Evolutionary conservation across 495 filamentous ascomycete genomes (phyloP).

Genomic region (Neurospora intermedia): DNA sequence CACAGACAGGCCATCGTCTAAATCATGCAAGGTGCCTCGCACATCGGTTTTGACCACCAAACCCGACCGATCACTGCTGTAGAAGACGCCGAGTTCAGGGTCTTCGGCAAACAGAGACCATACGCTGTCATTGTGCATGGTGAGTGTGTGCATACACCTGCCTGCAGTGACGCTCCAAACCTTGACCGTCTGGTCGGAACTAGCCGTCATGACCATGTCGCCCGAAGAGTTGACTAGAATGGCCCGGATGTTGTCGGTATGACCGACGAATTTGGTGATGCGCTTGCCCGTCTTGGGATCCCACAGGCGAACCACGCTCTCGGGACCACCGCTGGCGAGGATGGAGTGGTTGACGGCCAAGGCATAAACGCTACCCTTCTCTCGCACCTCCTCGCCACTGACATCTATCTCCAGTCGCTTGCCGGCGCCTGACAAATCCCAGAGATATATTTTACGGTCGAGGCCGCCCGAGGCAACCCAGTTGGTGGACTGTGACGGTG

Average conservation of each 20-base stretch:
- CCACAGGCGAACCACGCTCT: conserved; percentile 89
- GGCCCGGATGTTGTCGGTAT: conserved; percentile 88
- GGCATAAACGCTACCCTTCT: conserved; percentile 94
- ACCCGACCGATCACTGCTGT: conserved; percentile 85
- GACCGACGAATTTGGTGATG: conserved; percentile 95
- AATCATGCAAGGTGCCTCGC: conserved; percentile 54
- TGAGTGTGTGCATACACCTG: conserved; percentile 92
- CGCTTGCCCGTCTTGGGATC: conserved; percentile 80
- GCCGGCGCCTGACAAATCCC: conserved; percentile 84
- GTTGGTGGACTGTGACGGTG: conserved; percentile 53
- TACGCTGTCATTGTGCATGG: conserved; percentile 97
- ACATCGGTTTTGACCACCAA: conserved; percentile 91
- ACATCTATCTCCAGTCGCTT: conserved; percentile 78
- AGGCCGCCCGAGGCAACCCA: conserved; percentile 98
- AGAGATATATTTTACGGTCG: conserved; percentile 82
- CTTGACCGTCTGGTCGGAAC: conserved; percentile 94
- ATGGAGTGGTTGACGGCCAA: conserved; percentile 61
- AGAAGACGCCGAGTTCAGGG: conserved; percentile 76
- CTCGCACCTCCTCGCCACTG: conserved; percentile 62
- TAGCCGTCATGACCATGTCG: conserved; percentile 87
- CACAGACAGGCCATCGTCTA: conserved; percentile 82
- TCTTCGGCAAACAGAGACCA: conserved; percentile 92
- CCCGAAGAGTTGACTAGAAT: conserved; percentile 82
- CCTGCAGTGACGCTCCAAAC: conserved; percentile 93
- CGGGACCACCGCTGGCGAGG: conserved; percentile 85